Conservation (phyloP, 257 asterid genomes). For the Solanum lycopersicoides region DNA sequence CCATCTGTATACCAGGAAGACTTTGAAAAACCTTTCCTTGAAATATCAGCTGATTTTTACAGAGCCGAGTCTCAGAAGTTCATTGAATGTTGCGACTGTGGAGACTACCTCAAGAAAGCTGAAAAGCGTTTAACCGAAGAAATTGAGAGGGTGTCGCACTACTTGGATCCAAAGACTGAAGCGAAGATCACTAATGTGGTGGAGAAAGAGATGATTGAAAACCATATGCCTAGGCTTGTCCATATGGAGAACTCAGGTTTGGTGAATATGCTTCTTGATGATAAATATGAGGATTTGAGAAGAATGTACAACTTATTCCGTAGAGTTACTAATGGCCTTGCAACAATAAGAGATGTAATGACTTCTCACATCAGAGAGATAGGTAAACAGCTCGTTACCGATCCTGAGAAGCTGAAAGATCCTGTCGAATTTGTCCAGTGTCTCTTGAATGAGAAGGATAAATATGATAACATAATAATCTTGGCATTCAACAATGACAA, state of each 20-base stretch:
- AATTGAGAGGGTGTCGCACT: slow-evolving; percentile 77
- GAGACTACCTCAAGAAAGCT: slow-evolving; percentile 75
- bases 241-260: slow-evolving; percentile 88
- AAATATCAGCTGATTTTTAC: slow-evolving; percentile 77
- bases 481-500: slow-evolving; percentile 64
- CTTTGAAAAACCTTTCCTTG: slow-evolving; percentile 78
- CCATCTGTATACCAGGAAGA: slow-evolving; percentile 72
- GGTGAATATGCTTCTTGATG: slow-evolving; percentile 75
- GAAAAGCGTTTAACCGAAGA: slow-evolving; percentile 81
- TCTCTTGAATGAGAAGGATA: slow-evolving; percentile 68
- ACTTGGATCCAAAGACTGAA: slow-evolving; percentile 70
- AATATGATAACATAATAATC: slow-evolving; percentile 64
- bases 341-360: slow-evolving; percentile 68
- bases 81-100: slow-evolving; percentile 80
- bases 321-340: slow-evolving; percentile 60
- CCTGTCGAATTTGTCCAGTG: slow-evolving; percentile 78
- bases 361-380: slow-evolving; percentile 74
- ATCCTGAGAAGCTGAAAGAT: slow-evolving; percentile 83
- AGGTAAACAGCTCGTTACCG: slow-evolving; percentile 83
- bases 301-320: slow-evolving; percentile 75
- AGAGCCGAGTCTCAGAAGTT: slow-evolving; percentile 80
- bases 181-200: slow-evolving; percentile 60
- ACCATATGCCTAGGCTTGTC: slow-evolving; percentile 75
- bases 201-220: slow-evolving; percentile 84
- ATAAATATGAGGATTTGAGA: slow-evolving; percentile 69